Percentiles rank a stretch among this genome's conserved stretches.
Conservation (phyloP, 768 basidiomycete species). For the Boletellus sp. region DNA sequence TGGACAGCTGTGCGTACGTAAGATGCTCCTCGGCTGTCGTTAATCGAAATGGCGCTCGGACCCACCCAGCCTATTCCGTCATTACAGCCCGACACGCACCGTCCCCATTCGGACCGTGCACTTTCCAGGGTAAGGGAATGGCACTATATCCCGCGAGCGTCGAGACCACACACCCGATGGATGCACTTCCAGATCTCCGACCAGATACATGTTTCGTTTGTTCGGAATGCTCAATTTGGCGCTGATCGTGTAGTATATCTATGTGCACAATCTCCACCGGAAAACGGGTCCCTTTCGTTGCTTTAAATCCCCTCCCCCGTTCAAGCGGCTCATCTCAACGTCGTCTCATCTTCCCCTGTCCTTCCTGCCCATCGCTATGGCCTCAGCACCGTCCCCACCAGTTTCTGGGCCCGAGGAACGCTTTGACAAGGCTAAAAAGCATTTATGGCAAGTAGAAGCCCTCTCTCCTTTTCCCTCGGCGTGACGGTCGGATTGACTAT, state of each 20-base stretch:
- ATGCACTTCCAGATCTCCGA: conserved; percentile 37
- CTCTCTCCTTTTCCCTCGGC: conserved; percentile 5
- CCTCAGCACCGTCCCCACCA: conserved; percentile 21
- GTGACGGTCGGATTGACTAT: conserved; percentile 3
- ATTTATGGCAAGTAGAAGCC: conserved; percentile 30
- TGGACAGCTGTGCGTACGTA: conserved; percentile 31
- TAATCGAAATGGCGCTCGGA: conserved; percentile 39
- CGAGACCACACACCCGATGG: conserved; percentile 34
- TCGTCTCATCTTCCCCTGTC: conserved; percentile 25
- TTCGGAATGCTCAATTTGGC: conserved; percentile 36
- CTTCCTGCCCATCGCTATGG: conserved; percentile 17
- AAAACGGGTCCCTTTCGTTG: conserved; percentile 23
- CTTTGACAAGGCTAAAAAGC: conserved; percentile 36
- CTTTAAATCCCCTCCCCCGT: conserved; percentile 30
- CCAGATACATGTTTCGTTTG: conserved; percentile 34
- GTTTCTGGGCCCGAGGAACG: conserved; percentile 27
- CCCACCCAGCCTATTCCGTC: conserved; percentile 33
- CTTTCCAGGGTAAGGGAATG: conserved; percentile 32
- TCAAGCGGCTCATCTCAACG: conserved; percentile 20
- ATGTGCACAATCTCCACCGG: conserved; percentile 37
- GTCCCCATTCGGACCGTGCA: conserved; percentile 31
- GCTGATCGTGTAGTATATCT: conserved; percentile 40
- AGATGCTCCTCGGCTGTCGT: conserved; percentile 33
- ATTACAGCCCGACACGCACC: conserved; percentile 29
- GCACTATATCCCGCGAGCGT: conserved; percentile 36